Conservation (phyloP, 164 flowering plant genomes). For the Vitis riparia region DNA sequence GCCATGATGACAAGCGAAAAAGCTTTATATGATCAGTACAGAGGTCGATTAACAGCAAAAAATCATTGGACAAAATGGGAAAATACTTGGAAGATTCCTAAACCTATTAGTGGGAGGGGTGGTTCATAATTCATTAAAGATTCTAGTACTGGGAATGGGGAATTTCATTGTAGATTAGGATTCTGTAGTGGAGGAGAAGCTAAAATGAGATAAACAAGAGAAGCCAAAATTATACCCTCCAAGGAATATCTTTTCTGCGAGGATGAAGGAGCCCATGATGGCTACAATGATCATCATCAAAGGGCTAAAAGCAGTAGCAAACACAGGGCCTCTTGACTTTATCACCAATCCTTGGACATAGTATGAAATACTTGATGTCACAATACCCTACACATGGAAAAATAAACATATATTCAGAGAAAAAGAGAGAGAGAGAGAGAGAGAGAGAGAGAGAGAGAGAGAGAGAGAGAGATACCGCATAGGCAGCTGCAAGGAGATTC, state of each 20-base stretch:
- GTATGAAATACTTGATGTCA: constrained; percentile 89
- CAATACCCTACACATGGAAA: constrained; percentile 65
- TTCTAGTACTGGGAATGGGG: too few species aligned
- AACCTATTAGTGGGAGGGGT: too few species aligned
- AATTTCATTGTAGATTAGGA: too few species aligned
- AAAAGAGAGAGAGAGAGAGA: neutral
- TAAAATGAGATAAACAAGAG: neutral
- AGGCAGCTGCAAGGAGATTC: constrained; percentile 97
- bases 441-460: constrained; percentile 2
- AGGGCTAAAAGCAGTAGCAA: constrained; percentile 97
- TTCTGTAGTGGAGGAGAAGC: neutral
- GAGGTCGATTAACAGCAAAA: too few species aligned
- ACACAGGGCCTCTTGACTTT: constrained; percentile 88
- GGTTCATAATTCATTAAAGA: too few species aligned
- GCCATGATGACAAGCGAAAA: neutral
- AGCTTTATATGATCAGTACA: too few species aligned
- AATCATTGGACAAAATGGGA: too few species aligned
- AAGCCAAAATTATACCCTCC: constrained; percentile 66
- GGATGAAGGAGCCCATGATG: constrained; percentile 90
- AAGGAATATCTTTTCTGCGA: constrained; percentile 78
- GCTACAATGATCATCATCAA: constrained; percentile 99
- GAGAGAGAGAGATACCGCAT: constrained; percentile 59
- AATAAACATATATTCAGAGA: neutral
- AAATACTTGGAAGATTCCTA: too few species aligned
- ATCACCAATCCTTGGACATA: constrained; percentile 97